Evolutionary conservation across 805 yeast genomes (phyloP).

Genomic region (Priceomyces castillae): DNA sequence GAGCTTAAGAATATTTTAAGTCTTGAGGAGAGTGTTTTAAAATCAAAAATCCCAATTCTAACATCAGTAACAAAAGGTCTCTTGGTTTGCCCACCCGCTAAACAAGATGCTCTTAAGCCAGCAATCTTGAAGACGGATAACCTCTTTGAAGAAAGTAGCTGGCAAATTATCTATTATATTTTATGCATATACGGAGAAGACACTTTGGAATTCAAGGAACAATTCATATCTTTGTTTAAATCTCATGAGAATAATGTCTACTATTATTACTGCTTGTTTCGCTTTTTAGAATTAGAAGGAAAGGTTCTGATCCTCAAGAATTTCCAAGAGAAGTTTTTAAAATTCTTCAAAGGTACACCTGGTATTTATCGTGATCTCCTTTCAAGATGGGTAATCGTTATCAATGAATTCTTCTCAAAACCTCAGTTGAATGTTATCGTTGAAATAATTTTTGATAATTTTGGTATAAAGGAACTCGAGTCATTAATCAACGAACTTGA

Average conservation of each 20-base stretch:
- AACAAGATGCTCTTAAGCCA: slow-evolving; percentile 13
- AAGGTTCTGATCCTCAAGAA: slow-evolving; percentile 5
- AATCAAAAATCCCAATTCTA: slow-evolving; percentile 11
- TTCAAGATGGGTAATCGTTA: slow-evolving; percentile 55
- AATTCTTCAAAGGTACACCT: slow-evolving; percentile 8
- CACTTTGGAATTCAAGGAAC: not conserved
- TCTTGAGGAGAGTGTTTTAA: not conserved
- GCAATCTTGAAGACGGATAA: slow-evolving; percentile 8
- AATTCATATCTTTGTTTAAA: not conserved
- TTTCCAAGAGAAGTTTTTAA: slow-evolving; percentile 12
- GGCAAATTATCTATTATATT: slow-evolving; percentile 49
- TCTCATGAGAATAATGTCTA: slow-evolving; percentile 9
- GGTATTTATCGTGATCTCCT: slow-evolving; percentile 23
- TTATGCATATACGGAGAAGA: slow-evolving; percentile 46
- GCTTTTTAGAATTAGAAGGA: slow-evolving; percentile 47
- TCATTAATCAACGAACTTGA: slow-evolving; percentile 20
- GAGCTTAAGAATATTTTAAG: slow-evolving; percentile 28
- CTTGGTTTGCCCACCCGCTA: slow-evolving; percentile 23
- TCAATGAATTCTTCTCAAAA: slow-evolving; percentile 32
- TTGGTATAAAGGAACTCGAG: slow-evolving; percentile 2
- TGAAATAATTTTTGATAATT: slow-evolving; percentile 19
- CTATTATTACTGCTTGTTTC: slow-evolving; percentile 42
- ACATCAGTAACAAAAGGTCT: slow-evolving; percentile 40
- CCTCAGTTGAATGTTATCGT: slow-evolving; percentile 29
- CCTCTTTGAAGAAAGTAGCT: slow-evolving; percentile 21